These are phyloP conservation scores for Pseudogymnoascus sp. DNA, from an alignment of 2,329 filamentous ascomycete genomes.

Conservation along the genomic window DNA sequence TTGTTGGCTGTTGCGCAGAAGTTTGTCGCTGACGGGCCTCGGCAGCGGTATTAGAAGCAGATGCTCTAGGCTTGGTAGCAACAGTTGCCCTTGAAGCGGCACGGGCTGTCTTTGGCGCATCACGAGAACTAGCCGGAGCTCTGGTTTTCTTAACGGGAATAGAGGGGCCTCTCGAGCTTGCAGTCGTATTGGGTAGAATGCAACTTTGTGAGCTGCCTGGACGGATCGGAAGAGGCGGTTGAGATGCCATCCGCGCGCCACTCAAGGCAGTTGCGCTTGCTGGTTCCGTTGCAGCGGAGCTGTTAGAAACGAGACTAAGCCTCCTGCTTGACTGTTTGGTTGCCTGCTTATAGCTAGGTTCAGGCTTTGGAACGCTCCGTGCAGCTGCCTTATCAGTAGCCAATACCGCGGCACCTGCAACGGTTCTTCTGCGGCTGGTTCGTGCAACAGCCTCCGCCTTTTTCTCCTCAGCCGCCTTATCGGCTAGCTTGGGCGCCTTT, in stretches of 20 bases:
- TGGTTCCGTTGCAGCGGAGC: constrained; percentile 23
- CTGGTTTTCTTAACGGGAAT: constrained; percentile 53
- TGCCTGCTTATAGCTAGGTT: constrained; percentile 21
- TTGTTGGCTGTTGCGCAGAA: neutral
- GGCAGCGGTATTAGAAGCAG: neutral
- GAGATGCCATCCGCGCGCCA: constrained; percentile 16
- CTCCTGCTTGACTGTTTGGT: constrained; percentile 29
- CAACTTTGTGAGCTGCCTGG: constrained; percentile 36
- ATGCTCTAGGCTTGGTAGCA: neutral
- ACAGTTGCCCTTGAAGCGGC: constrained; percentile 2
- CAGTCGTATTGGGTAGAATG: constrained; percentile 36
- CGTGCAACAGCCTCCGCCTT: constrained; percentile 30
- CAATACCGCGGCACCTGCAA: constrained; percentile 45
- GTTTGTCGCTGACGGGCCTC: constrained; percentile 2
- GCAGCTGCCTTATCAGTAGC: constrained; percentile 36
- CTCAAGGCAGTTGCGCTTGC: constrained; percentile 14
- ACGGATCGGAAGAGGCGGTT: constrained; percentile 18
- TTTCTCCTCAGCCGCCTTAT: constrained; percentile 47
- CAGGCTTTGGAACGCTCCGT: constrained; percentile 26
- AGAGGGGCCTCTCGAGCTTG: constrained; percentile 34
- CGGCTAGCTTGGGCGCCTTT: constrained; percentile 47
- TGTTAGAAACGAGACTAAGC: constrained; percentile 39
- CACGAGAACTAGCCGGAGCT: constrained; percentile 37
- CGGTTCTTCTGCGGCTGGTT: constrained; percentile 52
- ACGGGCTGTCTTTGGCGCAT: constrained; percentile 29